Conservation (phyloP, 345 rosid genomes). For the Populus davidiana region DNA sequence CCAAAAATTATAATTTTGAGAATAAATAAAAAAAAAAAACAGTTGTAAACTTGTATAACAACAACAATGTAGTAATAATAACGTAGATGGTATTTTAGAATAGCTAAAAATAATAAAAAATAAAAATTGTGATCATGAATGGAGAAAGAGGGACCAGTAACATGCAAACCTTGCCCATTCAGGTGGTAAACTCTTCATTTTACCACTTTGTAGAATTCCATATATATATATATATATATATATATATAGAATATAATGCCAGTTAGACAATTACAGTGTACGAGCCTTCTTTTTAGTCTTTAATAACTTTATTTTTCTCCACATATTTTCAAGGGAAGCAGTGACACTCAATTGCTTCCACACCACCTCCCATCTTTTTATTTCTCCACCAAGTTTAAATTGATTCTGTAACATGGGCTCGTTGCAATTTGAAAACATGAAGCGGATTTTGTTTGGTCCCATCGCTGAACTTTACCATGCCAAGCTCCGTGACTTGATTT, state of each 20-base stretch:
- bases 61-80: not conserved
- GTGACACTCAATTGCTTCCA: slow-evolving; percentile 1
- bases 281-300: not conserved
- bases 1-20: slow-evolving; percentile 20
- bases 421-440: slow-evolving; percentile 6
- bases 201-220: slow-evolving; percentile 14
- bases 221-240: not conserved
- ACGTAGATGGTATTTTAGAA: not conserved
- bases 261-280: not conserved
- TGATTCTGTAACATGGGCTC: not conserved
- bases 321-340: not conserved
- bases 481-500: slow-evolving; percentile 16
- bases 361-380: not conserved
- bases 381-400: not conserved
- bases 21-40: not conserved
- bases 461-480: slow-evolving; percentile 5
- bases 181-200: slow-evolving; percentile 4
- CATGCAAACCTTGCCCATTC: slow-evolving; percentile 24
- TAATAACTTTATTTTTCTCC: not conserved
- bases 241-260: not conserved
- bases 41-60: not conserved
- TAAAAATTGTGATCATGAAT: slow-evolving; percentile 4
- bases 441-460: slow-evolving; percentile 20
- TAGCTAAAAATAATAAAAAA: not conserved
- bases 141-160: slow-evolving; percentile 20